Evolutionary conservation across 2,329 filamentous ascomycete species (phyloP).

Genomic region (Aureobasidium sp.): DNA sequence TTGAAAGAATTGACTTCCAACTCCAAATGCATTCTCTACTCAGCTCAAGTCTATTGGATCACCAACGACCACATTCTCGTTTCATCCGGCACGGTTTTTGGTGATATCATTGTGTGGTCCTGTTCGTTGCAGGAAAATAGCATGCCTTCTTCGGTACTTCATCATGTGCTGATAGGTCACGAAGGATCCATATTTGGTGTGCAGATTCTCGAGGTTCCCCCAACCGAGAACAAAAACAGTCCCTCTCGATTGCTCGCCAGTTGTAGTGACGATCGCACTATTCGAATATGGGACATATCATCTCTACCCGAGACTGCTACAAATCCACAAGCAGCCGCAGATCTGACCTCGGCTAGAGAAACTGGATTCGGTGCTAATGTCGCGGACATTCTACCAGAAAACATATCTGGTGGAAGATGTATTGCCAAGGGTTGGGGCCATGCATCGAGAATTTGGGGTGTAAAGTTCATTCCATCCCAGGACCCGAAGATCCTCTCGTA

Average conservation of each 20-base stretch:
- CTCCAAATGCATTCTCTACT: slow-evolving; percentile 79
- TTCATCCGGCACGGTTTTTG: slow-evolving; percentile 86
- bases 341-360: slow-evolving; percentile 26
- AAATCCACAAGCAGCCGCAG: slow-evolving; percentile 23
- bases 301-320: slow-evolving; percentile 32
- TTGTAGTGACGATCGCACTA: slow-evolving; percentile 89
- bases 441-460: slow-evolving; percentile 78
- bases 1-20: slow-evolving; percentile 37
- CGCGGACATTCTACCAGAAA: slow-evolving; percentile 16
- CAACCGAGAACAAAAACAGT: slow-evolving; percentile 27
- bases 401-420: slow-evolving; percentile 33
- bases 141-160: slow-evolving; percentile 32
- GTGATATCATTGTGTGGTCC: slow-evolving; percentile 86
- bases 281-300: slow-evolving; percentile 79
- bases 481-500: slow-evolving; percentile 27
- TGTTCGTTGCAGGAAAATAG: slow-evolving; percentile 34
- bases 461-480: slow-evolving; percentile 50
- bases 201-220: slow-evolving; percentile 56
- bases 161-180: slow-evolving; percentile 57
- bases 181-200: slow-evolving; percentile 94
- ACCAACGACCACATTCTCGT: slow-evolving; percentile 55
- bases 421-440: slow-evolving; percentile 77
- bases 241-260: slow-evolving; percentile 63
- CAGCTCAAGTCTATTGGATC: slow-evolving; percentile 63
- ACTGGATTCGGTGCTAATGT: slow-evolving; percentile 35